Percentiles rank a stretch among this genome's conserved stretches.
These are phyloP conservation scores for Phytophthora brassicae DNA, from an alignment of 352 stramenopile species.

Conservation along the genomic window DNA sequence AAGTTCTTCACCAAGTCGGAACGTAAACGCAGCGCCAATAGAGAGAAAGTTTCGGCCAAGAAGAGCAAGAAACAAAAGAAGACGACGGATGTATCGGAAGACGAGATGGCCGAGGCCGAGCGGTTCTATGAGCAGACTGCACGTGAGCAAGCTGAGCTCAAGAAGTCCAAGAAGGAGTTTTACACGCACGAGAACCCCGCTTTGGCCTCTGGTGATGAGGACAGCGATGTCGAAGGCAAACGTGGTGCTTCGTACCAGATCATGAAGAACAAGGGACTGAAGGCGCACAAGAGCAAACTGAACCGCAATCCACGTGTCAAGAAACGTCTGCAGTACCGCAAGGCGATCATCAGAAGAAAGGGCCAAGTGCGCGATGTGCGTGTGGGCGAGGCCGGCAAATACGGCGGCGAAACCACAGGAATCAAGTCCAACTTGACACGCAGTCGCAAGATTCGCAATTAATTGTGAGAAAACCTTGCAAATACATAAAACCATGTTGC, in stretches of 20 bases:
- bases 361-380: conserved; percentile 95
- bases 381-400: conserved; percentile 82
- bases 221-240: conserved; percentile 84
- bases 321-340: conserved; percentile 97
- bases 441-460: conserved; percentile 91
- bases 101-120: conserved; percentile 59
- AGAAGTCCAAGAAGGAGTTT: conserved; percentile 75
- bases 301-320: conserved; percentile 99
- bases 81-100: conserved; percentile 33
- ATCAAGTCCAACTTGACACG: conserved; percentile 89
- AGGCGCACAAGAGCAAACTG: conserved; percentile 97
- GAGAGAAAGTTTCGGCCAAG: conserved; percentile 18
- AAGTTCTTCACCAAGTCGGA: conserved; percentile 62
- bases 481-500: conserved; percentile 36
- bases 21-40: conserved; percentile 31
- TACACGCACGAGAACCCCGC: conserved; percentile 72
- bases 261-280: conserved; percentile 98
- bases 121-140: conserved; percentile 77
- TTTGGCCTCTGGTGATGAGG: conserved; percentile 53
- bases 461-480: conserved; percentile 29
- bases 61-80: conserved; percentile 57
- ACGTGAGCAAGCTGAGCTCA: conserved; percentile 48
- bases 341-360: conserved; percentile 97
- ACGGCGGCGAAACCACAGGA: conserved; percentile 88
- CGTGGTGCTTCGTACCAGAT: conserved; percentile 94